phyloP scores from a whole-genome alignment of 495 filamentous ascomycete species.

The Talaromyces proteolyticus region DNA sequence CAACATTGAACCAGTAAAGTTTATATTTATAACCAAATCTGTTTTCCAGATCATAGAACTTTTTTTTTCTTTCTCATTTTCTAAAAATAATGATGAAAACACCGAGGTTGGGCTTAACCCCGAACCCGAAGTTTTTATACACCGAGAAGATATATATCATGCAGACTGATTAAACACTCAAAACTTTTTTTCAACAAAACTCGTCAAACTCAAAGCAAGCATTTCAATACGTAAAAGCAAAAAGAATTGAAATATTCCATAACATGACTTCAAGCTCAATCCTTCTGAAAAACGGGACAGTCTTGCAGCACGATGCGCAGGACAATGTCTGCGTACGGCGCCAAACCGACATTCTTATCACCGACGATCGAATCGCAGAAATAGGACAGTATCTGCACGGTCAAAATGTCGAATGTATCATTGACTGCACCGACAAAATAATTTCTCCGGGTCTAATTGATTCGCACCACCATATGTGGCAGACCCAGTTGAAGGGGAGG shows the following conservation, averaged over 20 bases:
- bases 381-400: conserved; percentile 6
- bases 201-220: too few species aligned
- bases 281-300: conserved; percentile 2
- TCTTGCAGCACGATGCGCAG: background rate
- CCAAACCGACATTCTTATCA: conserved; percentile 11
- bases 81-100: too few species aligned
- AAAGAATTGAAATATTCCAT: too few species aligned
- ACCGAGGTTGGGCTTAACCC: too few species aligned
- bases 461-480: conserved; percentile 49
- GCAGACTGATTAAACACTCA: too few species aligned
- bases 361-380: conserved; percentile 11
- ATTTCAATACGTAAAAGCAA: background rate
- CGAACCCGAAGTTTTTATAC: too few species aligned
- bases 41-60: too few species aligned
- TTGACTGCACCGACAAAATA: conserved; percentile 44
- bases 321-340: background rate
- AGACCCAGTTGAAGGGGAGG: conserved; percentile 32
- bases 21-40: too few species aligned
- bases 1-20: too few species aligned
- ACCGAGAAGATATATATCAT: too few species aligned
- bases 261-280: background rate
- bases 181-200: too few species aligned
- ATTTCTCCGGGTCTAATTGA: conserved; percentile 48
- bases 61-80: too few species aligned
- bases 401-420: conserved; percentile 13